These are phyloP conservation scores for Umbelopsis ramanniana DNA, from an alignment of 192 early-diverging fungal genomes.

Conservation along the genomic window DNA sequence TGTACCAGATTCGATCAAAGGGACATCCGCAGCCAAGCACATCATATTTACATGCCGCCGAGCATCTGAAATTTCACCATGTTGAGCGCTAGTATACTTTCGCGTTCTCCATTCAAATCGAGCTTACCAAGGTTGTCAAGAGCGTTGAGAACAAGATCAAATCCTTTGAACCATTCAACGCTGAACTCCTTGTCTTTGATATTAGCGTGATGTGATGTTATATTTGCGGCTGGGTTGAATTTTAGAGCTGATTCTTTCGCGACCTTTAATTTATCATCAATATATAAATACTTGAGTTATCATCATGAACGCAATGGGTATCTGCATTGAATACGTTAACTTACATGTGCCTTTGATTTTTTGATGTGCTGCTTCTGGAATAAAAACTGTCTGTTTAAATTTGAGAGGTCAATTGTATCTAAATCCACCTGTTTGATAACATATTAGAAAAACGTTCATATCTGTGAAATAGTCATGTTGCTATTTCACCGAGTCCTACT, in stretches of 20 bases:
- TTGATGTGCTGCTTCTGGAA: conserved; percentile 95
- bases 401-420: conserved; percentile 98
- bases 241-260: conserved; percentile 80
- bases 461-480: no score
- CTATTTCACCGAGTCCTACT: no score
- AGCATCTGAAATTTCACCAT: conserved; percentile 65
- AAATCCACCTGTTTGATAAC: conserved; percentile 82
- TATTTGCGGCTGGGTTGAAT: conserved; percentile 86
- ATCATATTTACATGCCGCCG: conserved; percentile 93
- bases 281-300: background rate
- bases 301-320: background rate
- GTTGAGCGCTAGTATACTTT: background rate
- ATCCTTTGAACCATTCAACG: conserved; percentile 85
- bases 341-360: conserved; percentile 88
- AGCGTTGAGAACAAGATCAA: conserved; percentile 94
- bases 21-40: conserved; percentile 90
- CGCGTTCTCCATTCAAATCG: background rate
- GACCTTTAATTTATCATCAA: conserved; percentile 49
- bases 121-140: conserved; percentile 90
- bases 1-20: conserved; percentile 96
- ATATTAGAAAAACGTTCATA: background rate
- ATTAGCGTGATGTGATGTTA: conserved; percentile 79
- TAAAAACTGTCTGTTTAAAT: conserved; percentile 98
- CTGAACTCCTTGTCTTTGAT: conserved; percentile 88
- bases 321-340: conserved; percentile 22